A percentile compares a stretch with the other conserved stretches of the same genome.
Evolutionary conservation across 495 filamentous ascomycete genomes (phyloP).

Genomic region (Penicillium cinerascens): DNA sequence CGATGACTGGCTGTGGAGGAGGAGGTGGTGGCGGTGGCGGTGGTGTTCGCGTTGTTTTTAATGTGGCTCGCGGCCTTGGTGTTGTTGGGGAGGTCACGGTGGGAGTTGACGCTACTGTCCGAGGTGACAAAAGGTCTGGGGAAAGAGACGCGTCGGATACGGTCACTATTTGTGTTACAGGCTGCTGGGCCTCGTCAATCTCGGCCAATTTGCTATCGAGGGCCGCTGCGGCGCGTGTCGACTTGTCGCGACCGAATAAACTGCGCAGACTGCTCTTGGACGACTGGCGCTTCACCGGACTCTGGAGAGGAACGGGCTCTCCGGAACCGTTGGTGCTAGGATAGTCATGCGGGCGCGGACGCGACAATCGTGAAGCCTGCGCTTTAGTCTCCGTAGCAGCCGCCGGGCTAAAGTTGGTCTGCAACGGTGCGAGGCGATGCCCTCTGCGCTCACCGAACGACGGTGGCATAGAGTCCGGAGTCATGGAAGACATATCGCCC

Average conservation of each 20-base stretch:
- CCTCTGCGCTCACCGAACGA: conserved; percentile 42
- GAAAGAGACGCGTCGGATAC: conserved; percentile 22
- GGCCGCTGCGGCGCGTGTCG: conserved; percentile 15
- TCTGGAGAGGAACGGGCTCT: conserved; percentile 34
- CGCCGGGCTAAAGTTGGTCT: conserved; percentile 41
- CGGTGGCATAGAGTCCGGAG: conserved; percentile 13
- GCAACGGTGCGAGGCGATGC: conserved; percentile 33
- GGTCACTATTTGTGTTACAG: conserved; percentile 10
- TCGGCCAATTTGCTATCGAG: conserved; percentile 32
- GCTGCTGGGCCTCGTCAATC: conserved; percentile 30
- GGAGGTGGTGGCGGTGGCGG: too few relatives aligned
- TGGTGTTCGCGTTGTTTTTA: conserved; percentile 21
- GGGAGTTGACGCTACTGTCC: conserved; percentile 25
- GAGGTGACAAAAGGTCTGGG: conserved; percentile 24
- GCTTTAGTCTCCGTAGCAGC: conserved; percentile 11
- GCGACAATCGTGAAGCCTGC: conserved; percentile 24
- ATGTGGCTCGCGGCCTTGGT: conserved; percentile 19
- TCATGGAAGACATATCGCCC: conserved; percentile 4
- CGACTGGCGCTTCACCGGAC: conserved; percentile 34
- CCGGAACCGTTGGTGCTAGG: conserved; percentile 25
- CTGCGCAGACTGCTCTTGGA: conserved; percentile 41
- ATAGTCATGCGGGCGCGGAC: conserved; percentile 39
- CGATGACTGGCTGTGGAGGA: conserved; percentile 2
- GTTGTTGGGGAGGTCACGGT: conserved; percentile 30
- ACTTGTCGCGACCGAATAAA: conserved; percentile 40